These are phyloP conservation scores for Candida parachauliodes DNA, from an alignment of 805 yeast genomes.

Conservation along the genomic window DNA sequence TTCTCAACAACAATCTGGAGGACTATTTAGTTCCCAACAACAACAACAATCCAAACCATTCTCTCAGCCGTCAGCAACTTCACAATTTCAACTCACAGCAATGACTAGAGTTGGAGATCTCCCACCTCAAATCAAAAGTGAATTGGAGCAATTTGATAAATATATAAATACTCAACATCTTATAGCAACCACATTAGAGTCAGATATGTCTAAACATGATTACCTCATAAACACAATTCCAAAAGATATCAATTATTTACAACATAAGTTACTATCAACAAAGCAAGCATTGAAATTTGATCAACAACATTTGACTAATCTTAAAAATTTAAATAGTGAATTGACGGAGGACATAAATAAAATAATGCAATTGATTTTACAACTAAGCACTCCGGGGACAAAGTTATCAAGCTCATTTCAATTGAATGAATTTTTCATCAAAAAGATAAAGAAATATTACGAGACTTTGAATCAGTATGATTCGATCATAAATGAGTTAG, in stretches of 20 bases:
- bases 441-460: slow-evolving; percentile 49
- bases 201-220: slow-evolving; percentile 59
- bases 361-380: slow-evolving; percentile 51
- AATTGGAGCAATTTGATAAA: slow-evolving; percentile 65
- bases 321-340: slow-evolving; percentile 37
- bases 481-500: slow-evolving; percentile 58
- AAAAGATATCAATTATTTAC: slow-evolving; percentile 62
- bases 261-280: slow-evolving; percentile 57
- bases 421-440: slow-evolving; percentile 52
- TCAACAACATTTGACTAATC: slow-evolving; percentile 29
- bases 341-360: slow-evolving; percentile 48
- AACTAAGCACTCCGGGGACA: slow-evolving; percentile 51
- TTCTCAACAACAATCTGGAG: slow-evolving; percentile 5
- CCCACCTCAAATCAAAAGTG: slow-evolving; percentile 66
- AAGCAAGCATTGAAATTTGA: slow-evolving; percentile 60
- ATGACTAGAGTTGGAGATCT: slow-evolving; percentile 74
- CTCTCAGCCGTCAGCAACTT: slow-evolving; percentile 38
- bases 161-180: slow-evolving; percentile 72
- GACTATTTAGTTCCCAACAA: slow-evolving; percentile 8
- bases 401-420: slow-evolving; percentile 53
- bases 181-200: slow-evolving; percentile 63
- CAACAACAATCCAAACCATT: slow-evolving; percentile 6
- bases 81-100: slow-evolving; percentile 53
- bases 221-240: slow-evolving; percentile 69
- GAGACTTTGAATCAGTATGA: slow-evolving; percentile 54